phyloP scores from a whole-genome alignment of 1,284 basidiomycete species.

The Cutaneotrichosporon curvatum region DNA sequence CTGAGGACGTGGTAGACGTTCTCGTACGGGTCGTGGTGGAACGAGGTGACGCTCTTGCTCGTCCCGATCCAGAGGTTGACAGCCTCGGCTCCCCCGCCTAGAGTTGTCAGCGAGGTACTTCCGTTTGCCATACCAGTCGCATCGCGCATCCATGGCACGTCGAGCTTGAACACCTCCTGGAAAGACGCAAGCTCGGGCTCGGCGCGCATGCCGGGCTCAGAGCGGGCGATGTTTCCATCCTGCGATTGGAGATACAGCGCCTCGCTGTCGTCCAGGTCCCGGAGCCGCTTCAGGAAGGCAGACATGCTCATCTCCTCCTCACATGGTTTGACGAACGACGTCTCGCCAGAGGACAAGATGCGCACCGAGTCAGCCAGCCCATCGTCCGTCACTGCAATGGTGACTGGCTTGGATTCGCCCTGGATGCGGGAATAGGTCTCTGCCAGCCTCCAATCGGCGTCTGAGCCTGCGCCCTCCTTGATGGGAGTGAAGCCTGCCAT shows the following conservation, averaged over 20 bases:
- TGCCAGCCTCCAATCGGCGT: conserved; percentile 22
- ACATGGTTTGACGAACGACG: conserved; percentile 72
- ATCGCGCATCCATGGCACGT: conserved; percentile 66
- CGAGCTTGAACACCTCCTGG: conserved; percentile 57
- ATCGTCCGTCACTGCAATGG: conserved; percentile 73
- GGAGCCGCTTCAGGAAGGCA: conserved; percentile 51
- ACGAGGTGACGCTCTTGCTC: conserved; percentile 64
- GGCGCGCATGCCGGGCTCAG: conserved; percentile 16
- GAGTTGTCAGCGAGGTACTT: conserved; percentile 1
- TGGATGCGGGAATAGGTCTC: conserved; percentile 47
- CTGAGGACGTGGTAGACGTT: conserved; percentile 82
- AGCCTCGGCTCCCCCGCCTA: conserved; percentile 67
- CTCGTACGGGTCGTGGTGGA: conserved; percentile 76
- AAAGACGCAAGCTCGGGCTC: conserved; percentile 60
- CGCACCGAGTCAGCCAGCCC: conserved; percentile 82
- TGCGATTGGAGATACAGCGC: conserved; percentile 78
- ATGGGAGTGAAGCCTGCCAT: conserved; percentile 36
- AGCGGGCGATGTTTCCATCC: conserved; percentile 71
- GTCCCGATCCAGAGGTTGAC: conserved; percentile 89
- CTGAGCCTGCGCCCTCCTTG: not conserved
- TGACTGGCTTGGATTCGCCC: conserved; percentile 52
- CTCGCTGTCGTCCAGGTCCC: conserved; percentile 46
- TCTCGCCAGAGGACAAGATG: conserved; percentile 48
- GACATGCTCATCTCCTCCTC: conserved; percentile 60
- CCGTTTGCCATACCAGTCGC: conserved; percentile 57